A percentile compares a stretch with the other conserved stretches of the same genome.
Conservation (phyloP, 2,329 filamentous ascomycete genomes). For the Xylariaceae sp. region DNA sequence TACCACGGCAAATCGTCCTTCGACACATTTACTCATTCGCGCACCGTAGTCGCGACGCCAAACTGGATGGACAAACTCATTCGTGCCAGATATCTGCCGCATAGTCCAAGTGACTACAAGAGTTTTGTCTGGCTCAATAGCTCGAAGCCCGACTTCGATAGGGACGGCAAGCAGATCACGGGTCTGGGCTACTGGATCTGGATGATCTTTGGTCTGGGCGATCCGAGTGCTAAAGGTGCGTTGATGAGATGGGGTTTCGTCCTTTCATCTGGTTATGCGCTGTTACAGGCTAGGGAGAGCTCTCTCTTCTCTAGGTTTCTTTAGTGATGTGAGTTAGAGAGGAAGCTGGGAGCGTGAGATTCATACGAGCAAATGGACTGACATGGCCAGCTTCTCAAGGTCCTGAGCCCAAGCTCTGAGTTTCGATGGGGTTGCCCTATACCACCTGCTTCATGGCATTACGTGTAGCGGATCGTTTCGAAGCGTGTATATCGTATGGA, state of each 20-base stretch:
- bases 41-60: conserved; percentile 59
- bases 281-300: too few species aligned
- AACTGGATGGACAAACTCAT: conserved; percentile 66
- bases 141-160: conserved; percentile 59
- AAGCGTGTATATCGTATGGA: too few species aligned
- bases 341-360: too few species aligned
- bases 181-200: conserved; percentile 54
- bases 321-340: too few species aligned
- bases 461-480: background rate
- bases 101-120: conserved; percentile 45
- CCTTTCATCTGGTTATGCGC: conserved; percentile 33
- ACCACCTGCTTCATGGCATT: background rate
- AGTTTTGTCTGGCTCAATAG: conserved; percentile 43
- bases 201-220: conserved; percentile 52
- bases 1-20: conserved; percentile 78
- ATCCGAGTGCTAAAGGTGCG: conserved; percentile 47
- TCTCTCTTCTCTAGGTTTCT: too few species aligned
- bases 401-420: conserved; percentile 13
- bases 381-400: conserved; percentile 12
- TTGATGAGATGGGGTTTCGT: conserved; percentile 52
- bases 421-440: background rate
- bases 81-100: conserved; percentile 66
- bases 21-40: conserved; percentile 50
- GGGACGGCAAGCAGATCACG: conserved; percentile 51
- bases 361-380: too few species aligned